phyloP scores from a whole-genome alignment of 306 rosid genomes.

The Mimosa pudica region DNA sequence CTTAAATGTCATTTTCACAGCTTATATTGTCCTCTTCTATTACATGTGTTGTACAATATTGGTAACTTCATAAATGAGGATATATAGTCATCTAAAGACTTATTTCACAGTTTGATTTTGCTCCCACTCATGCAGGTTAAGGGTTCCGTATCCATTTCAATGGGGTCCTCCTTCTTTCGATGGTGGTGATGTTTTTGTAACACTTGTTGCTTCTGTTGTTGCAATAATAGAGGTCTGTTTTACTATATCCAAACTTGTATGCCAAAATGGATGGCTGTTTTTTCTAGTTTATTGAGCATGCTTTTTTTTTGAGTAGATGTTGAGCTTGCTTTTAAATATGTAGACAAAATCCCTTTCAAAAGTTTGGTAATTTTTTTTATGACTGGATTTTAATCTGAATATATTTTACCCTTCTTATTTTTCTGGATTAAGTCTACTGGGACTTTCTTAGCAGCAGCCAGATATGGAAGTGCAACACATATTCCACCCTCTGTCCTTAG shows the following conservation, averaged over 20 bases:
- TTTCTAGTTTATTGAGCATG: constrained; percentile 15
- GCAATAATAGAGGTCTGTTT: constrained; percentile 70
- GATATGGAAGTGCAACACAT: constrained; percentile 87
- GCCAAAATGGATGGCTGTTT: background rate
- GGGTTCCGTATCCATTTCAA: constrained; percentile 91
- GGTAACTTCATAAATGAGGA: constrained; percentile 5
- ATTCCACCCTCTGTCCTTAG: constrained; percentile 79
- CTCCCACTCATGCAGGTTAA: constrained; percentile 63
- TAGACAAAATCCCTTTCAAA: background rate
- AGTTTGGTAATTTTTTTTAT: background rate
- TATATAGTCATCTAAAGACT: background rate
- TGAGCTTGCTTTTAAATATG: constrained; percentile 22
- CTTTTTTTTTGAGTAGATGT: background rate
- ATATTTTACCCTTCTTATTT: background rate
- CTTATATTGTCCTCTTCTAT: background rate
- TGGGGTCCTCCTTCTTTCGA: constrained; percentile 82
- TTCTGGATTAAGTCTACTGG: constrained; percentile 68
- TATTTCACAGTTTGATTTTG: constrained; percentile 1
- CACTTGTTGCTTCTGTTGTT: constrained; percentile 76
- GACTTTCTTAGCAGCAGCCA: constrained; percentile 75
- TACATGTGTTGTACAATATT: background rate
- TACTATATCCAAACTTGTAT: constrained; percentile 4
- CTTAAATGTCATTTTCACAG: constrained; percentile 11
- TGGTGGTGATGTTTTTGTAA: constrained; percentile 71
- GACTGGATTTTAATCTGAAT: constrained; percentile 25